Evolutionary conservation across 164 flowering plant genomes (phyloP), one percentile per base, ranked within the genome.

Genomic region (Chimonanthus praecox): DNA sequence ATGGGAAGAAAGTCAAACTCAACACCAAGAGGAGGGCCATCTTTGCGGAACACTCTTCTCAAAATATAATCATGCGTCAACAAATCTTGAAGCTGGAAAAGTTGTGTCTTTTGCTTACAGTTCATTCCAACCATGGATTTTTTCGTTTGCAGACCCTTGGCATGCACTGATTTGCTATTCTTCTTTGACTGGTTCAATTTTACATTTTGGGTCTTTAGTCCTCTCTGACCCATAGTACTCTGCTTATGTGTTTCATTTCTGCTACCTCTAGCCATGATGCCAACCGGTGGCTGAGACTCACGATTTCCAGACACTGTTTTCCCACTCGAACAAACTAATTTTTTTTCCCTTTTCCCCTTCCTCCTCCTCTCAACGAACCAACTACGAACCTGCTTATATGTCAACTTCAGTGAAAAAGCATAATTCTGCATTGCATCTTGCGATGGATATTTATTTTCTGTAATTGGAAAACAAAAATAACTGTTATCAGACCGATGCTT

Each of bases 1-100:
- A 82, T 64, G 45, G 97, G 97, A 78, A 84, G 87, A 78, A 81
- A 60, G 78, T 90, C 97, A 74, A 92, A 94, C 71, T 85, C 87
- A 7, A 67, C 79, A 45, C 98, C 98, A 73, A 94, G 94, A 18
- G 87, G 83, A 70, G 98, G 98, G 49, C 97, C 97, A 77, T 92
- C 97, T 79, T 92, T 90, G 11, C 97, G 83, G 71, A 94, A 94
- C 18, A 91, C 71, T 80, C 84, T 90, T 65, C 73, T 72, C 80
- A 90, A 61, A 75, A 94, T 84, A 78, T 84, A 79, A 16, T 88
- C 92, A 2, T 87, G 77, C 75, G 84, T 67, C 45, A 85, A 74
- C 61, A 83, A 74, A 64, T 87, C 89, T 78, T 91, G 97, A 75
- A 82, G 77, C 54, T 45, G 65, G 15, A 33, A n/a, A 43, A 11